phyloP scores from a whole-genome alignment of 257 asterid genomes.

The Craterostigma plantagineum region DNA sequence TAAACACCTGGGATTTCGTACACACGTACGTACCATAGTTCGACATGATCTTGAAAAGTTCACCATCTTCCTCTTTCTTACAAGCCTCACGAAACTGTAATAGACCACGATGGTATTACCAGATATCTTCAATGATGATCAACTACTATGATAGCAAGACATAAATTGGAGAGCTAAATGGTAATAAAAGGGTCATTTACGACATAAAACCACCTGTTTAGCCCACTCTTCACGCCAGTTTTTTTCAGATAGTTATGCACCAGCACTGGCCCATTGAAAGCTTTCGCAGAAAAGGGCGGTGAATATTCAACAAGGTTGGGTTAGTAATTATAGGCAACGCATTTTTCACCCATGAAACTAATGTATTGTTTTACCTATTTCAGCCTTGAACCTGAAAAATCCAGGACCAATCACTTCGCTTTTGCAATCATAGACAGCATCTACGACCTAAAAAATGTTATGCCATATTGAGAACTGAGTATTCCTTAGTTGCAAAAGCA shows the following conservation, averaged over 20 bases:
- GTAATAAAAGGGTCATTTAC: background rate
- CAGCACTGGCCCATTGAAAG: slow-evolving; percentile 83
- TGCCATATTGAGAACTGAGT: slow-evolving; percentile 8
- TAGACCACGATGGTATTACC: background rate
- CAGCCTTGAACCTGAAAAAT: slow-evolving; percentile 94
- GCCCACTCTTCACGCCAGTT: slow-evolving; percentile 93
- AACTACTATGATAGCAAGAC: background rate
- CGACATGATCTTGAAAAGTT: slow-evolving; percentile 58
- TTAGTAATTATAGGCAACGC: background rate
- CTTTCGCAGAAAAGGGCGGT: slow-evolving; percentile 11
- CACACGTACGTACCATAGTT: slow-evolving; percentile 40
- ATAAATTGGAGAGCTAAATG: background rate
- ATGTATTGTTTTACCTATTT: slow-evolving; percentile 50
- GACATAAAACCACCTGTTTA: slow-evolving; percentile 38
- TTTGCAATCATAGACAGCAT: slow-evolving; percentile 85
- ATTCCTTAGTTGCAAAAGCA: slow-evolving; percentile 6
- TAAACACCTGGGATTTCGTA: background rate
- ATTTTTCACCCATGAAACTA: background rate
- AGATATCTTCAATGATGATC: background rate
- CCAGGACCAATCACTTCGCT: slow-evolving; percentile 99
- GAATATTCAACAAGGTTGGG: background rate
- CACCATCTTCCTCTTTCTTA: slow-evolving; percentile 38
- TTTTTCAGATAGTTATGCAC: slow-evolving; percentile 75
- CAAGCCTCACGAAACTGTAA: slow-evolving; percentile 76
- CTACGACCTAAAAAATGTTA: slow-evolving; percentile 50